Evolutionary conservation across 1,284 basidiomycete species (phyloP), one percentile per base, ranked within the genome.

Genomic region (Papiliotrema flavescens): DNA sequence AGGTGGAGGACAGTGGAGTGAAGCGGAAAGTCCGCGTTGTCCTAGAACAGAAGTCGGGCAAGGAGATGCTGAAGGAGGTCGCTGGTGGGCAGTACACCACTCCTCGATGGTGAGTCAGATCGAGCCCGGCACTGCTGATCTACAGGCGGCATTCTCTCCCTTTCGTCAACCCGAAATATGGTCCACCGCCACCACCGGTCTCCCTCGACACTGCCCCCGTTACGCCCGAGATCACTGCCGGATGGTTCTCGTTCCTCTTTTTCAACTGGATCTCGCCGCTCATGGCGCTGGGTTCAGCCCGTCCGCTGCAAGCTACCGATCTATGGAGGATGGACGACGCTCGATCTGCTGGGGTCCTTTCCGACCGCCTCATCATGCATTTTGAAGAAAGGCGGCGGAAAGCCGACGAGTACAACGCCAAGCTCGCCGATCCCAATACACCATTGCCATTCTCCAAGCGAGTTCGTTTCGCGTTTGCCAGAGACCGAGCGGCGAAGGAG

Each of bases 301-400:
- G 91, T 5, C 87, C 91, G 1, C 80, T 95, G 4, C 87, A 92
- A 70, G 84, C 86, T 0, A 78, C 85, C 0, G 92, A 96, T 74
- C 79, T 95, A n/a, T 94, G 87, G 81, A 86, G 84, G 70, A 83
- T 94, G 43, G 85, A 86, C 57, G 67, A 72, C 1, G 65, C 64
- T 5, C 68, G 78, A 46, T 81, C 84, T 46, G 78, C 84, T 15
- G 82, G 82, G 20, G 78, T 78, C 15, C 82, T 92, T 45, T 85
- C 88, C 1, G 77, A 82, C 6, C 78, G 78, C 39, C 86, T 96
- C 32, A 76, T 81, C 23, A 74, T 73, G 1, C 85, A 86, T 1
- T 94, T 87, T 71, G 83, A 86, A 39, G 74, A 78, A 15, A 82
- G 89, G 5, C 76, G 79, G 26, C 75, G 76, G 52, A 76, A 79